Base-by-base conservation (phyloP, 176 grass and related monocot species). In the Phoenix roebelenii region DNA sequence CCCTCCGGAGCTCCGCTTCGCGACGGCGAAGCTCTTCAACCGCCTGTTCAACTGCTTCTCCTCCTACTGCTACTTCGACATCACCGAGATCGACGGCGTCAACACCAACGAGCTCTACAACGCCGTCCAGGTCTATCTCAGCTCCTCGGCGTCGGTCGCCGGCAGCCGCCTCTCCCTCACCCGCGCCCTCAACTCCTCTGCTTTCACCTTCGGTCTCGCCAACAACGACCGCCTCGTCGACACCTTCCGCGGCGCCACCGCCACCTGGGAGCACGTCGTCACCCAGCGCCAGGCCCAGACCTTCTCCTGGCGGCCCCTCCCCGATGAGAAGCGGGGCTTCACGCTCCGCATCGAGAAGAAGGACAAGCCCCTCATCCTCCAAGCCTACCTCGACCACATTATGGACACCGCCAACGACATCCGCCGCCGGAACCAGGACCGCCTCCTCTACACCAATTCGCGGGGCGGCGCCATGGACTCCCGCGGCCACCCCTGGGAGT, bases 321-420 rank as follows among this genome's bases (percentile, higher is more conserved):
- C 91, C n/a, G 91, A 95, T 65, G 91, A 95, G 74, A 89, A 87
- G 71, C 86, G 91, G 16, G 80, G 86, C 0, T 95, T 95, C 80
- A 87, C 91, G 49, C 91, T 95, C 32, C 80, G 91, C 39, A 89
- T 95, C 81, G 73, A 68, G 24, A 79, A 82, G 64, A 25, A 80
- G 58, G 81, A 78, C 19, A 76, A 72, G 65, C 75, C 86, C 3
- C 23, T 55, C n/a, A 50, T 67, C 24, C 79, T 95, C 20, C 89
- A 78, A 7, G 74, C 68, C 5, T 95, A 95, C 73, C 81, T 95
- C 16, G 81, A 95, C 69, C 85, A 95, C 79, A 89, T 95, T 65
- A 71, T 95, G 72, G 85, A 73, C 20, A n/a, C 64, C 0, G 85
- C 89, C 4, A 51, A 50, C 5, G 81, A 79, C 28, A 84, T 95